Percentiles rank a stretch among this genome's conserved stretches.
Evolutionary conservation across 768 basidiomycete genomes (phyloP).

Genomic region (Mycena indigotica): DNA sequence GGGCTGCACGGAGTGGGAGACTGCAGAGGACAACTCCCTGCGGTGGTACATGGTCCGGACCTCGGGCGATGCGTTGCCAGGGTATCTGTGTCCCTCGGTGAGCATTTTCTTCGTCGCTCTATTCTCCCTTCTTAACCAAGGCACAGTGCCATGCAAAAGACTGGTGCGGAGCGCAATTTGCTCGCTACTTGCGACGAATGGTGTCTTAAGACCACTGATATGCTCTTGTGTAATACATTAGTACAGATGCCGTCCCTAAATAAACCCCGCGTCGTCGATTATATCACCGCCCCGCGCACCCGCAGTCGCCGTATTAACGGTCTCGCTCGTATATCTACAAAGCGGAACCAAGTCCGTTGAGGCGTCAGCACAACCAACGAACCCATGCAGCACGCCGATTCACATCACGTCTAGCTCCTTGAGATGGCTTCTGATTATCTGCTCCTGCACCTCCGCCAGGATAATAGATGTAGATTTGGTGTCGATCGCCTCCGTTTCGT

Average conservation of each 20-base stretch:
- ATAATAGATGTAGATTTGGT: slow-evolving; percentile 44
- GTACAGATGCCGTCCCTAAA: background rate
- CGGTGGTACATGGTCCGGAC: slow-evolving; percentile 15
- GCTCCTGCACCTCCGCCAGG: slow-evolving; percentile 42
- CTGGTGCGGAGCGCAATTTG: slow-evolving; percentile 13
- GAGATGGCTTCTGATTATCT: slow-evolving; percentile 43
- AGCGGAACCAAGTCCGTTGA: too few relatives aligned
- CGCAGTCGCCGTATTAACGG: background rate
- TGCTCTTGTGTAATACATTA: background rate
- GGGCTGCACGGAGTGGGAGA: slow-evolving; percentile 20
- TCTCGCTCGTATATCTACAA: slow-evolving; percentile 2
- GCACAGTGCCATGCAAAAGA: slow-evolving; percentile 23
- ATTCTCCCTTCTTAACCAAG: background rate
- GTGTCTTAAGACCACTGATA: background rate
- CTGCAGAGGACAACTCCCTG: slow-evolving; percentile 9
- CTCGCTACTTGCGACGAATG: slow-evolving; percentile 1
- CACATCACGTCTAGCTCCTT: slow-evolving; percentile 31
- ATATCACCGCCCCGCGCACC: too few relatives aligned
- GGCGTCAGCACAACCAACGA: too few relatives aligned
- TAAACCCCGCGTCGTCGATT: background rate
- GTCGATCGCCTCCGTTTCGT: slow-evolving; percentile 70
- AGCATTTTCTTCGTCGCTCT: background rate
- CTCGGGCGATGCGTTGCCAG: slow-evolving; percentile 3
- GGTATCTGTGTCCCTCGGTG: slow-evolving; percentile 24
- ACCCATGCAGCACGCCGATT: too few relatives aligned